Evolutionary conservation across 2,329 filamentous ascomycete genomes (phyloP).

Genomic region (Diaporthe citrichinensis): DNA sequence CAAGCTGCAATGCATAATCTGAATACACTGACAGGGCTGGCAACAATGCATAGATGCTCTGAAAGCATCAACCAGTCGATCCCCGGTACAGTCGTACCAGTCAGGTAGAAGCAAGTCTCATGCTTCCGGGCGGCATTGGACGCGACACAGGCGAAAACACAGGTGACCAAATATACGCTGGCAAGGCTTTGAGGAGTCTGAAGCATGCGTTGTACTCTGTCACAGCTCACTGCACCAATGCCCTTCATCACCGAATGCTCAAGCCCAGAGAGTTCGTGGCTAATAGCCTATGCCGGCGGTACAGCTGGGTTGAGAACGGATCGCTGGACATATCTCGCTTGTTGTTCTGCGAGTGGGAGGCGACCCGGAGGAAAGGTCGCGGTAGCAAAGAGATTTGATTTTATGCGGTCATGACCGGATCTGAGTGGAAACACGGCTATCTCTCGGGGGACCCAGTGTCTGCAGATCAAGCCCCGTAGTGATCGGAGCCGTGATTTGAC

Average conservation of each 20-base stretch:
- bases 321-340: constrained; percentile 21
- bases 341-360: background rate
- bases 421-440: constrained; percentile 42
- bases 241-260: background rate
- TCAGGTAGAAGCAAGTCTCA: background rate
- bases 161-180: background rate
- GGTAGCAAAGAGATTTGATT: constrained; percentile 35
- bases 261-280: background rate
- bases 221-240: background rate
- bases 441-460: constrained; percentile 34
- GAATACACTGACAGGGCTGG: constrained; percentile 9
- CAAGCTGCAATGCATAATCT: constrained; percentile 40
- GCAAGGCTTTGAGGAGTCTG: background rate
- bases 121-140: background rate
- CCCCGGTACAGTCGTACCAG: background rate
- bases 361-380: constrained; percentile 28
- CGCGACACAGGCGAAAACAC: background rate
- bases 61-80: constrained; percentile 16
- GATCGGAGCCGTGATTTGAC: constrained; percentile 42
- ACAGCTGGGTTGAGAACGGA: background rate
- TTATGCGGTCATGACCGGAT: constrained; percentile 39
- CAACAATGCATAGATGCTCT: background rate
- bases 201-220: background rate
- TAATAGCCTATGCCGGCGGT: background rate
- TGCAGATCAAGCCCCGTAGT: constrained; percentile 40